Percentiles rank a stretch among this genome's conserved stretches.
These are phyloP conservation scores for Neohortaea acidophila DNA, from an alignment of 495 filamentous ascomycete genomes.

Conservation along the genomic window DNA sequence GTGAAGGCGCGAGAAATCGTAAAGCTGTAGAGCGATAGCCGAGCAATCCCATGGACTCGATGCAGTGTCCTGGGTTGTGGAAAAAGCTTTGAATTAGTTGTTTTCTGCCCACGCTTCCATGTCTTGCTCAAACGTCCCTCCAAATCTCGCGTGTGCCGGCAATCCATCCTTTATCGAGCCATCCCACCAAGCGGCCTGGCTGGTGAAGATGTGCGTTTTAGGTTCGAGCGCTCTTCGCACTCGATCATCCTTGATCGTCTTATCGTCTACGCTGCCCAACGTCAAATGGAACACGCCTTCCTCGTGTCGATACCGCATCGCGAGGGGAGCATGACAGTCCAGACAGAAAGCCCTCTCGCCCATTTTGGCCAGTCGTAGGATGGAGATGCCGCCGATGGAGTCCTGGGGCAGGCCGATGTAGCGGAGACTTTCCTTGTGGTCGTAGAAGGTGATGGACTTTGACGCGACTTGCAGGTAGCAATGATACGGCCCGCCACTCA, in stretches of 20 bases:
- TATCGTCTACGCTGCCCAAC: conserved; percentile 5
- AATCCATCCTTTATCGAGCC: conserved; percentile 1
- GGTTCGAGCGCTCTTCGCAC: neutral
- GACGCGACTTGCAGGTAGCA: neutral
- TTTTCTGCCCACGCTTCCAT: conserved; percentile 1
- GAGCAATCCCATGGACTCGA: no score
- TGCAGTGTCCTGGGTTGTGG: no score
- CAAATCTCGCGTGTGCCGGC: neutral
- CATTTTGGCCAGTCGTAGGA: conserved; percentile 3
- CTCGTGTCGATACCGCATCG: conserved; percentile 6
- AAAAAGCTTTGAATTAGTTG: no score
- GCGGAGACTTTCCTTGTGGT: conserved; percentile 8
- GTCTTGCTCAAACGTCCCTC: neutral
- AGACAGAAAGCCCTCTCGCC: conserved; percentile 5
- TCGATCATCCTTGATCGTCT: neutral
- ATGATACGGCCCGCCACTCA: conserved; percentile 5
- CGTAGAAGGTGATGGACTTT: conserved; percentile 6
- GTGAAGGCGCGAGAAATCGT: no score
- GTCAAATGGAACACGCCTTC: neutral
- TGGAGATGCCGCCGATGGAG: conserved; percentile 4
- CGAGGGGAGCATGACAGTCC: conserved; percentile 5
- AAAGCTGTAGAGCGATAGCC: no score
- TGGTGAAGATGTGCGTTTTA: conserved; percentile 1
- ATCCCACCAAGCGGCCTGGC: conserved; percentile 5
- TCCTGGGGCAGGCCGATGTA: conserved; percentile 9